Evolutionary conservation across 23 red algal species (phyloP).

Genomic region (Gracilaria vermiculophylla): DNA sequence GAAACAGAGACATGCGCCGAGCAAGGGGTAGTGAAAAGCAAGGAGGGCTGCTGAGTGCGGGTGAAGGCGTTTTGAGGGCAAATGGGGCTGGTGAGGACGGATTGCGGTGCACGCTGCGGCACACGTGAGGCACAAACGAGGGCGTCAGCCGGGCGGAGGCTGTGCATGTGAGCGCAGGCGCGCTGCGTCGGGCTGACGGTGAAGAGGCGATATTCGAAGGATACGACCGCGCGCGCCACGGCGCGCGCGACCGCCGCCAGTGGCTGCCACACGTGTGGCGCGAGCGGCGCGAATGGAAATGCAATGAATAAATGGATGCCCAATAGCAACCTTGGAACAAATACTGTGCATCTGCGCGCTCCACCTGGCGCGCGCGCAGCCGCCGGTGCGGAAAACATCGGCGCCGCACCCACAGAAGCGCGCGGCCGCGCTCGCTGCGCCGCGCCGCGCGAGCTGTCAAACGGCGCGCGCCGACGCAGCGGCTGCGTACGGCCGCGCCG

Average conservation of each 20-base stretch:
- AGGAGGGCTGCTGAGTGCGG: too few species aligned
- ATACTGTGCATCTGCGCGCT: background rate
- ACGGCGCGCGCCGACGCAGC: background rate
- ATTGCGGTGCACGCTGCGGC: background rate
- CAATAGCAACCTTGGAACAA: background rate
- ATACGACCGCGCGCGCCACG: too few species aligned
- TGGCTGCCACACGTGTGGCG: background rate
- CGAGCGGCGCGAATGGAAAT: background rate
- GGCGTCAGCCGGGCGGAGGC: too few species aligned
- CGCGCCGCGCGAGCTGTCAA: background rate
- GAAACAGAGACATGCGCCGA: too few species aligned
- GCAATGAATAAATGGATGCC: background rate
- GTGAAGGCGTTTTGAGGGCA: background rate
- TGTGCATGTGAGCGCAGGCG: too few species aligned
- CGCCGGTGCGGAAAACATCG: background rate
- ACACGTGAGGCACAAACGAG: constrained; percentile 16
- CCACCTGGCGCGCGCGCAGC: constrained; percentile 1
- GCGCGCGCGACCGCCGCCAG: too few species aligned
- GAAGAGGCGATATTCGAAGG: too few species aligned
- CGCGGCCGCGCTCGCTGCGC: background rate
- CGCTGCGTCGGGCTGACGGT: too few species aligned
- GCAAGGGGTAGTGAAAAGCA: too few species aligned
- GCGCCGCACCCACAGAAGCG: background rate
- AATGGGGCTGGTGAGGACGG: background rate
- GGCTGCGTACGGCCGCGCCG: background rate